Evolutionary conservation across 75 land plant species (phyloP).

Genomic region (Picea glauca): DNA sequence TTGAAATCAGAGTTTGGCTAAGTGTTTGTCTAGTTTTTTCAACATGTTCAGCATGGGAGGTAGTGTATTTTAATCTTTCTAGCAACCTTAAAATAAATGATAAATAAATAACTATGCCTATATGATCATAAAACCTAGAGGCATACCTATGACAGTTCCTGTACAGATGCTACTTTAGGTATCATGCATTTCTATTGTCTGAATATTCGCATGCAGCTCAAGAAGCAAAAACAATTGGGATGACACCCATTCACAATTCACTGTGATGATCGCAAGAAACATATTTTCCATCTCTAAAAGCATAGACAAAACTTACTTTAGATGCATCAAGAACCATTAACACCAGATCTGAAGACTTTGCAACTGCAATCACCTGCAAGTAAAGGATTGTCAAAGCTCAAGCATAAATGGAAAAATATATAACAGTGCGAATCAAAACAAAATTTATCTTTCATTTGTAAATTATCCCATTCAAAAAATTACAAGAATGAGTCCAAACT

Average conservation of each 20-base stretch:
- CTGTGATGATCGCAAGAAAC: background rate
- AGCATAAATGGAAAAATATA: background rate
- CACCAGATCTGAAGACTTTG: constrained; percentile 96
- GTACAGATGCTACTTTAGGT: too few species aligned
- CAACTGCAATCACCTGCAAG: constrained; percentile 94
- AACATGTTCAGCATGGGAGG: too few species aligned
- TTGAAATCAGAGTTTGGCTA: too few species aligned
- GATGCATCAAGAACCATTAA: constrained; percentile 99
- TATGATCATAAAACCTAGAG: too few species aligned
- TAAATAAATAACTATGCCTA: too few species aligned
- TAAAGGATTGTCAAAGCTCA: constrained; percentile 3
- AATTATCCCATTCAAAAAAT: background rate
- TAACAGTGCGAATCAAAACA: background rate
- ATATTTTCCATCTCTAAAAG: background rate
- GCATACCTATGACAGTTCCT: too few species aligned
- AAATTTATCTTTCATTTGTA: background rate
- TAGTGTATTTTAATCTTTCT: too few species aligned
- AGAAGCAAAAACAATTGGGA: background rate
- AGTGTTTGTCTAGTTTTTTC: too few species aligned
- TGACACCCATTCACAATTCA: background rate
- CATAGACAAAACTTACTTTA: constrained; percentile 61
- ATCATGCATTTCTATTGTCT: too few species aligned
- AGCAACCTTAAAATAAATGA: too few species aligned
- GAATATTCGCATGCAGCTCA: background rate
- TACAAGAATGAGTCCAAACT: background rate